phyloP scores from a whole-genome alignment of 148 eudicot genomes.

The Nepenthes gracilis region DNA sequence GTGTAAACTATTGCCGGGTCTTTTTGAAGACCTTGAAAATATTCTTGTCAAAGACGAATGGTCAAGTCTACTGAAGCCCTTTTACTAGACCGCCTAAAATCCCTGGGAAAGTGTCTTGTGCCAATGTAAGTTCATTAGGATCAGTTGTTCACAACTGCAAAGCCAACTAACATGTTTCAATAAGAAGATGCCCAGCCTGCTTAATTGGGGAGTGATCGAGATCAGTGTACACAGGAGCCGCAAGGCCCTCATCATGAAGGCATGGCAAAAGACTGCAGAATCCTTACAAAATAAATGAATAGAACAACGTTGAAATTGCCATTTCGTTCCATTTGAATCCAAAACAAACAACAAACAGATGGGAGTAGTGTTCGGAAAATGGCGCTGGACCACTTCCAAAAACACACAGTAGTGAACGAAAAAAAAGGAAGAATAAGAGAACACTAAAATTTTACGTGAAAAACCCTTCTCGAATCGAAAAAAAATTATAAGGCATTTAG shows the following conservation, averaged over 20 bases:
- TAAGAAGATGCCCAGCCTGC: conserved; percentile 32
- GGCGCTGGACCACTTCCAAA: too few species aligned
- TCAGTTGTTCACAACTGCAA: conserved; percentile 1
- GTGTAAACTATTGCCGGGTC: conserved; percentile 12
- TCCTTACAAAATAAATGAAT: conserved; percentile 20
- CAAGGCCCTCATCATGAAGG: conserved; percentile 73
- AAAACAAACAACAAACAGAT: too few species aligned
- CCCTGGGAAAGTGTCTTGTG: conserved; percentile 41
- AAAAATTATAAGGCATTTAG: too few species aligned
- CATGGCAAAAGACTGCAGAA: conserved; percentile 64
- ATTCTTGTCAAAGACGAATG: conserved; percentile 39
- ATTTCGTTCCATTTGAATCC: too few species aligned
- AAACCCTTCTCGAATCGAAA: too few species aligned
- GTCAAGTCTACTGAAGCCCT: conserved; percentile 34
- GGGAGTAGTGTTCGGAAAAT: too few species aligned
- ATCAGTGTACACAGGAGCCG: conserved; percentile 53
- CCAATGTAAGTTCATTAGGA: neutral
- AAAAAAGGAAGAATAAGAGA: too few species aligned
- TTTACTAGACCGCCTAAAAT: conserved; percentile 55
- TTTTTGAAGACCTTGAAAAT: conserved; percentile 47
- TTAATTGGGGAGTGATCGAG: conserved; percentile 21
- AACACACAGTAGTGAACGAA: too few species aligned
- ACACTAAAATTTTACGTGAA: too few species aligned
- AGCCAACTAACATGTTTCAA: conserved; percentile 6
- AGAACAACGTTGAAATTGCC: neutral